phyloP scores from a whole-genome alignment of 2,329 filamentous ascomycete genomes.

The Elsinoe perseae region DNA sequence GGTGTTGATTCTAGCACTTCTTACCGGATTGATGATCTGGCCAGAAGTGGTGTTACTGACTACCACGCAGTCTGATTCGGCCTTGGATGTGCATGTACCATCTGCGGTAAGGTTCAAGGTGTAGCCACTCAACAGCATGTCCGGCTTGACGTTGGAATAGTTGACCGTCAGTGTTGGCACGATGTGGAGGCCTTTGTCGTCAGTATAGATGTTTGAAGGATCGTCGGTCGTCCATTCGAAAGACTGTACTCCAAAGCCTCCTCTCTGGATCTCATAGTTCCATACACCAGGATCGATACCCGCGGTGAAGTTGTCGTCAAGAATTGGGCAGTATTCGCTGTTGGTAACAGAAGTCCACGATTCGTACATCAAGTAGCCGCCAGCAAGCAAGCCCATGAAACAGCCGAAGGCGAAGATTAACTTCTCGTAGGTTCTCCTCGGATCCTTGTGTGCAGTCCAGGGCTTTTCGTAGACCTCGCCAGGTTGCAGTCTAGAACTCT shows the following conservation, averaged over 20 bases:
- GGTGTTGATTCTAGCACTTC: conserved; percentile 44
- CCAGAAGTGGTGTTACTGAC: conserved; percentile 38
- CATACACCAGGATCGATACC: conserved; percentile 40
- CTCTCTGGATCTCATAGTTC: conserved; percentile 40
- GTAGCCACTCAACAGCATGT: conserved; percentile 20
- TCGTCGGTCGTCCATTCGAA: conserved; percentile 51
- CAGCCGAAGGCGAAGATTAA: conserved; percentile 16
- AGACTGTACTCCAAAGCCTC: conserved; percentile 36
- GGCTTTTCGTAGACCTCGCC: conserved; percentile 19
- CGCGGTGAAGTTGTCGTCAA: conserved; percentile 44
- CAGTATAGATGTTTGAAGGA: conserved; percentile 41
- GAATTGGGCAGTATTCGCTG: conserved; percentile 43
- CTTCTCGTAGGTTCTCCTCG: conserved; percentile 14
- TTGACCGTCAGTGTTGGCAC: conserved; percentile 45
- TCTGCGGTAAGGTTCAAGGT: conserved; percentile 39
- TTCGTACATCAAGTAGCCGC: background rate
- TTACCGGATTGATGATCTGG: conserved; percentile 44
- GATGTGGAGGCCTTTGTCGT: conserved; percentile 46
- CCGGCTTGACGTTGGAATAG: conserved; percentile 32
- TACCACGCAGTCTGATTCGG: conserved; percentile 33
- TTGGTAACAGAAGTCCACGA: conserved; percentile 7
- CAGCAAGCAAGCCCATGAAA: conserved; percentile 10
- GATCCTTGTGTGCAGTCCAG: conserved; percentile 17
- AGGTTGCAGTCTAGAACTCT: conserved; percentile 7
- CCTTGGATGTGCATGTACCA: conserved; percentile 37